These are phyloP conservation scores for Aureobasidium sp. DNA, from an alignment of 2,329 filamentous ascomycete species.

Conservation along the genomic window DNA sequence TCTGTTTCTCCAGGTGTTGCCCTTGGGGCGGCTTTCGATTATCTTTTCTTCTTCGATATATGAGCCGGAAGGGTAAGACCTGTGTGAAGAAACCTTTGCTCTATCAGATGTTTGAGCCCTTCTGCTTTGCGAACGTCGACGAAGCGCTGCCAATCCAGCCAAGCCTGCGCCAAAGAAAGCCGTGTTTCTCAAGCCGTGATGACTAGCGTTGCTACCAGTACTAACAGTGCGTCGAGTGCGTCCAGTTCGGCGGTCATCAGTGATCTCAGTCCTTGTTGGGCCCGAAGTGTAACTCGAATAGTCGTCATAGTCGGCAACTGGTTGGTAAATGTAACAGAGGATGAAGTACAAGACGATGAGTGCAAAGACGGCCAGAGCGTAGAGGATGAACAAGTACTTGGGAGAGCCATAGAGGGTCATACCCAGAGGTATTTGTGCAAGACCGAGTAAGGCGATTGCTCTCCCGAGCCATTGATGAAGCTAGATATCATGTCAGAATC, in stretches of 20 bases:
- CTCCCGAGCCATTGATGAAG: conserved; percentile 86
- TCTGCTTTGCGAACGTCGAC: conserved; percentile 11
- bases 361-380: conserved; percentile 55
- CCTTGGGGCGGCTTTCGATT: conserved; percentile 19
- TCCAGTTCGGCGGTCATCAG: conserved; percentile 14
- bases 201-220: neutral
- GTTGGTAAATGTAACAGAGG: conserved; percentile 23
- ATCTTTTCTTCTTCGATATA: conserved; percentile 33
- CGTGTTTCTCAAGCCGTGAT: conserved; percentile 16
- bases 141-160: conserved; percentile 47
- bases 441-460: conserved; percentile 67
- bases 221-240: conserved; percentile 12
- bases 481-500: conserved; percentile 22
- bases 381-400: conserved; percentile 75
- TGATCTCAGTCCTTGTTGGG: conserved; percentile 16
- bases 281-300: conserved; percentile 16
- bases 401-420: conserved; percentile 90
- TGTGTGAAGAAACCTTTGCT: conserved; percentile 19
- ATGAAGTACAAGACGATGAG: conserved; percentile 15
- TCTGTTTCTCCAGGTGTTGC: conserved; percentile 37
- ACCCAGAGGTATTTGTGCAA: conserved; percentile 80
- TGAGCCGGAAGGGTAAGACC: conserved; percentile 13
- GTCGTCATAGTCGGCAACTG: conserved; percentile 27
- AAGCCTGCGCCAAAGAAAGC: conserved; percentile 41
- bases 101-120: conserved; percentile 31